phyloP scores from a whole-genome alignment of 495 filamentous ascomycete species.

The Talaromyces adpressus region DNA sequence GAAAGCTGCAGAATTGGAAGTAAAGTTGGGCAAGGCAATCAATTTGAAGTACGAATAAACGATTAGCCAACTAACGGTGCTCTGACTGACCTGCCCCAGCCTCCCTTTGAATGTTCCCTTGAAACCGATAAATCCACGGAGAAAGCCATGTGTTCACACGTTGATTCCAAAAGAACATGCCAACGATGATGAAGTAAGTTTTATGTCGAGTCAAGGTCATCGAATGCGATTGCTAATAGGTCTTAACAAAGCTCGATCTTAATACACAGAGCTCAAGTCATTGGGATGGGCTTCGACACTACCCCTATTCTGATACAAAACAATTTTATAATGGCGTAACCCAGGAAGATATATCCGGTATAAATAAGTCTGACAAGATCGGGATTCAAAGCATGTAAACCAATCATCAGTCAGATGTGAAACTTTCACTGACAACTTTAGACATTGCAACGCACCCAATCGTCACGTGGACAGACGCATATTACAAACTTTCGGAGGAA shows the following conservation, averaged over 20 bases:
- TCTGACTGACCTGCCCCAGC: not conserved
- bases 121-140: constrained; percentile 13
- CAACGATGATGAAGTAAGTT: constrained; percentile 13
- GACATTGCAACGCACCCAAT: constrained; percentile 12
- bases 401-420: not conserved
- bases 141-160: constrained; percentile 10
- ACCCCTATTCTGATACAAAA: constrained; percentile 13
- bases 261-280: constrained; percentile 44
- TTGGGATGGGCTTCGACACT: constrained; percentile 39
- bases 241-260: constrained; percentile 18
- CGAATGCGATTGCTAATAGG: no score
- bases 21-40: constrained; percentile 28
- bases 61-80: not conserved
- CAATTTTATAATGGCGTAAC: constrained; percentile 52
- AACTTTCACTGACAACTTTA: not conserved
- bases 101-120: constrained; percentile 11
- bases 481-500: constrained; percentile 12
- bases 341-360: constrained; percentile 36
- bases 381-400: constrained; percentile 10
- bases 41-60: constrained; percentile 14
- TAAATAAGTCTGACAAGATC: constrained; percentile 2
- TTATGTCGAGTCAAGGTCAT: no score
- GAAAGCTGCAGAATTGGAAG: constrained; percentile 34
- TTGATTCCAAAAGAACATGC: constrained; percentile 10
- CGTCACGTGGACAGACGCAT: constrained; percentile 18